Base-by-base conservation (phyloP, 2,329 filamentous ascomycete genomes). In the Phialophora chinensis region DNA sequence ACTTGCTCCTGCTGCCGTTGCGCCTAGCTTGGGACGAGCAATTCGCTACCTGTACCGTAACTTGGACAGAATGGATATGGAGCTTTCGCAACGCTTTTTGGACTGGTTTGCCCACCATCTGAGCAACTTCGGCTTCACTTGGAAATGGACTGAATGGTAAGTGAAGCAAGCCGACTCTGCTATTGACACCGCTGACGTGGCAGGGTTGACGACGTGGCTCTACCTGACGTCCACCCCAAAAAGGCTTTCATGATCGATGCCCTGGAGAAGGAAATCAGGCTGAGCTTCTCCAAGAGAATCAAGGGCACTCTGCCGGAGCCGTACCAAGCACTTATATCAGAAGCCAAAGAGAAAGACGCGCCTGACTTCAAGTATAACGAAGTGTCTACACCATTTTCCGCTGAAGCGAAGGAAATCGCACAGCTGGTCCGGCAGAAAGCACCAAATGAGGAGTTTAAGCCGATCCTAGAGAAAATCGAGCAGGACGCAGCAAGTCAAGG, bases 91-190 rank as follows among this genome's bases (percentile, higher is more conserved):
- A 74, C 88, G 95, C 29, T 98, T 98, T 80, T 84, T 97, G 76
- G 94, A 98, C 77, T 99, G 95, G 95, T 99, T 99, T 76, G 87
- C 94, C 20, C 95, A 99, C 77, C 95, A 99, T 81, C 82, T 99
- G 72, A 97, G 93, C 81, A 99, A 99, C 81, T 99, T 99, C 76
- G 95, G 96, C 61, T 99, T 98, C 77, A 95, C 95, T 10, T 99
- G 95, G 95, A 98, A 98, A 80, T 99, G 95, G 95, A 90, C 91
- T 17, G 95, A 99, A 80, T 99, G 95, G 95, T 87, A 78, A 73
- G 83, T 79, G 50, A 23, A 20, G 56, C 27, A 17, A 14, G 20
- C 38, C 31, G 12, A 20, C 23, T 23, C n/a, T 10, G 20, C 35
- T 14, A 17, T 29, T n/a, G 27, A 54, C 23, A 20, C 8, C 44